These are phyloP conservation scores for Trichoderma gamsii DNA, from an alignment of 495 filamentous ascomycete genomes.

Conservation along the genomic window DNA sequence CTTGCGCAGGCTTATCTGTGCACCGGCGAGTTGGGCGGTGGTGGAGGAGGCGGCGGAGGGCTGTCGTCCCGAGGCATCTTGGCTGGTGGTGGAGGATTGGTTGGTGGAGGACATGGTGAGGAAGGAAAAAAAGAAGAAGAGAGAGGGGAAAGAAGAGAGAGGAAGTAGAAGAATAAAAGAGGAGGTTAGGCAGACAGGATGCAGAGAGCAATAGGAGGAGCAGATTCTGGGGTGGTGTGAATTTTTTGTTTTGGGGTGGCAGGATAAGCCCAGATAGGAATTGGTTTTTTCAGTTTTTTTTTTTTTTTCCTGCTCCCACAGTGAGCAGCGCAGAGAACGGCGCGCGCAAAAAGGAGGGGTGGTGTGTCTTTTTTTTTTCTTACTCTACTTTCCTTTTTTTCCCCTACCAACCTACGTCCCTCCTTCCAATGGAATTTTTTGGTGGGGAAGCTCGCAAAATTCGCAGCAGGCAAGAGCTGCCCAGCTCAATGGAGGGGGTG, in stretches of 20 bases:
- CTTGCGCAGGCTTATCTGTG: slow-evolving; percentile 65
- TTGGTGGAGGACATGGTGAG: slow-evolving; percentile 22
- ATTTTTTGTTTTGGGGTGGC: slow-evolving; percentile 15
- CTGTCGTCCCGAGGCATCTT: slow-evolving; percentile 54
- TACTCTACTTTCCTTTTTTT: neutral
- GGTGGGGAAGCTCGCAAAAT: neutral
- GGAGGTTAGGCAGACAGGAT: slow-evolving; percentile 17
- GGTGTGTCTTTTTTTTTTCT: neutral
- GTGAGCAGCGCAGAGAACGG: neutral
- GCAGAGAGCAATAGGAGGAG: slow-evolving; percentile 13
- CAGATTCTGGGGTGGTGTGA: slow-evolving; percentile 10
- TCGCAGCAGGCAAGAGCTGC: slow-evolving; percentile 3
- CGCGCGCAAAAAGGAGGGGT: slow-evolving; percentile 1
- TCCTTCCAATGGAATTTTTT: neutral
- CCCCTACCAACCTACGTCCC: neutral
- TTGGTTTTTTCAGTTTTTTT: neutral
- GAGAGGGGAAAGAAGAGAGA: slow-evolving; percentile 12
- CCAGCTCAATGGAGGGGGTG: slow-evolving; percentile 5
- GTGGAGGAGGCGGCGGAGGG: slow-evolving; percentile 59
- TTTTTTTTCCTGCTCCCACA: neutral
- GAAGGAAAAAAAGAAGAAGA: slow-evolving; percentile 22
- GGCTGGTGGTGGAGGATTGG: slow-evolving; percentile 35
- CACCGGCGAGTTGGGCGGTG: slow-evolving; percentile 85
- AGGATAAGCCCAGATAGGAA: slow-evolving; percentile 12
- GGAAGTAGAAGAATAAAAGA: neutral